Evolutionary conservation across 441 rosid genomes (phyloP), one percentile per base, ranked within the genome.

Genomic region (Sinapis alba): DNA sequence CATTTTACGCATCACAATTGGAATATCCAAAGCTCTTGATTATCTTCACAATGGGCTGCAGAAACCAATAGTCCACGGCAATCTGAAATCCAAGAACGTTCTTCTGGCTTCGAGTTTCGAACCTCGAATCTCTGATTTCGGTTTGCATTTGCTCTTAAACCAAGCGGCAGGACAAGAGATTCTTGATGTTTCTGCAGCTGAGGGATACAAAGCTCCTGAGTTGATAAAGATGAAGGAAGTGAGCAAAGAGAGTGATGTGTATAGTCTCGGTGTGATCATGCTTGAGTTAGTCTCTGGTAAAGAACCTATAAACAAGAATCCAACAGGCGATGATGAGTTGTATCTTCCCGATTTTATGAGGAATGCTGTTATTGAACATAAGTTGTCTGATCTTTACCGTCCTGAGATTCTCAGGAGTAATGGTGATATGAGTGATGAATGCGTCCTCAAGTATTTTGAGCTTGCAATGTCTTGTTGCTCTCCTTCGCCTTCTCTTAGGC

Each of bases 131-230:
- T 90, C 98, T 0, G 98, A 95, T 71, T 87, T 79, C 15, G 90
- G 97, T 20, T 67, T 90, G n/a, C 88, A 88, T 81, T 68, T 89
- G n/a, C 88, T 92, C 34, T 72, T 95, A 79, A 90, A 90, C 72
- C 83, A 79, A 6, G 45, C 88, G 0, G 78, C 92, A 68, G 93
- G 82, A 27, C 98, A 90, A 77, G 92, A 88, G 78, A 85, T 90
- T 88, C 93, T 92, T 1, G 98, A 95, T 65, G 82, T 84, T 16
- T 86, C 84, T 4, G 90, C 90, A 8, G 83, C 84, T 15, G 85
- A 87, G 82, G 99, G 99, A 7, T 92, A 92, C 76, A 95, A 86
- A 82, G 92, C 99, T 36, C 97, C 97, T 12, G 98, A 95, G 84
- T 87, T 95, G 16, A 86, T 89, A 76, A 92, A 95, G 74, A 85